A percentile compares a stretch with the other conserved stretches of the same genome.
phyloP scores from a whole-genome alignment of 768 basidiomycete genomes.

The Leccinum sublutescens region DNA sequence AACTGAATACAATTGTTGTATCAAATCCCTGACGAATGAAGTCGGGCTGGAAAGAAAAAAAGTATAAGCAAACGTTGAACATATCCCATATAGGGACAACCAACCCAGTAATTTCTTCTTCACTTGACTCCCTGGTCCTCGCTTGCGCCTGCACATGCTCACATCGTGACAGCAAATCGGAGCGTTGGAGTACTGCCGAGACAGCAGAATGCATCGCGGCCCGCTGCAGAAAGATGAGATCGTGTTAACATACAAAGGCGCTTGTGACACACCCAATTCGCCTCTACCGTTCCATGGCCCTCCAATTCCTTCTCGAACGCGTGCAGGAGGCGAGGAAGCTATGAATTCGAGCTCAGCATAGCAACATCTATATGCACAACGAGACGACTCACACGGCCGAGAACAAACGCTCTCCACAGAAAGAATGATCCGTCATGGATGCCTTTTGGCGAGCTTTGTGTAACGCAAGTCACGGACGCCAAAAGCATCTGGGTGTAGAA shows the following conservation, averaged over 20 bases:
- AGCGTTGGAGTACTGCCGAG: constrained; percentile 45
- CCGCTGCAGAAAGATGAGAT: constrained; percentile 29
- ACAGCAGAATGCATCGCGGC: constrained; percentile 51
- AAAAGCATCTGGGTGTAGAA: constrained; percentile 70
- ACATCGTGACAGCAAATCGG: constrained; percentile 55
- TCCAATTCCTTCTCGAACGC: constrained; percentile 56
- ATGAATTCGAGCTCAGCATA: constrained; percentile 6
- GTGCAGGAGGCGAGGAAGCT: constrained; percentile 63
- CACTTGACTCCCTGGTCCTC: constrained; percentile 15
- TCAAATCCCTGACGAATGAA: constrained; percentile 29
- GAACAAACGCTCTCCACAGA: constrained; percentile 70
- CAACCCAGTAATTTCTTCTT: constrained; percentile 26
- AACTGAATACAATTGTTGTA: constrained; percentile 52
- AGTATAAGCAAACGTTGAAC: constrained; percentile 8
- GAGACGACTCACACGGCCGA: constrained; percentile 58
- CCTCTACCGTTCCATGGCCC: constrained; percentile 42
- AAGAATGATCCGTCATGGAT: constrained; percentile 32
- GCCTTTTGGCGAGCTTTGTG: constrained; percentile 43
- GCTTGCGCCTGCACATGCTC: constrained; percentile 44
- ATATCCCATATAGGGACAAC: background rate
- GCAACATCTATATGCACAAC: background rate
- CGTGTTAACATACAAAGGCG: background rate
- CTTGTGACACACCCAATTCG: constrained; percentile 54
- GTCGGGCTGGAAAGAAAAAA: constrained; percentile 16
- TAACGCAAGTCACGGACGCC: constrained; percentile 60